Conservation (phyloP, 495 filamentous ascomycete genomes). For the Gamarada debralockiae region DNA sequence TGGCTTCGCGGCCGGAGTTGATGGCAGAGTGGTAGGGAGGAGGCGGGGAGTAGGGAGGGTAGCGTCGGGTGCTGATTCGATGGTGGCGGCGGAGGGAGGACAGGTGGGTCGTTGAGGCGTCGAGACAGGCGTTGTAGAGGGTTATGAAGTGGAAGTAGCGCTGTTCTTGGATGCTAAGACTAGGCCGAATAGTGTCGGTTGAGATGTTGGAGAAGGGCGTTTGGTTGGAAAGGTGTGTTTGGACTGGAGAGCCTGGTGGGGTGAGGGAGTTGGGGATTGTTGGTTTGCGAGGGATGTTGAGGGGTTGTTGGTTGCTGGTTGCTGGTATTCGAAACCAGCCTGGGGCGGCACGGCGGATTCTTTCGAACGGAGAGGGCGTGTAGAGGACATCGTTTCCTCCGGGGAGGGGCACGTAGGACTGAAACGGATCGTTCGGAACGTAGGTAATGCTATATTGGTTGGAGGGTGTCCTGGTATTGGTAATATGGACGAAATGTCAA, state of each 20-base stretch:
- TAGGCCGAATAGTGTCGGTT: neutral
- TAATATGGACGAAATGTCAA: no score
- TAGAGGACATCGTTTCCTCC: no score
- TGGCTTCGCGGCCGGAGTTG: neutral
- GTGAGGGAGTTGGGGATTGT: neutral
- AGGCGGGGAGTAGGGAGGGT: neutral
- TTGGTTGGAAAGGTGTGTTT: neutral
- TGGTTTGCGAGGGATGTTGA: no score
- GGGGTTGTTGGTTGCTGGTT: no score
- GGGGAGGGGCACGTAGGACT: no score
- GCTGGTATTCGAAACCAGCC: no score
- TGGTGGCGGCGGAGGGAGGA: neutral
- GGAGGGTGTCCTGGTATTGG: no score
- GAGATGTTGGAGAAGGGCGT: neutral
- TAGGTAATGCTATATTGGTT: no score
- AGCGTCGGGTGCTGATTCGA: neutral
- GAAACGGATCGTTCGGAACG: no score
- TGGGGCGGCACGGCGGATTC: no score
- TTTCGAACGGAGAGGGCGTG: no score
- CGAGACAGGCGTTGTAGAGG: constrained; percentile 15
- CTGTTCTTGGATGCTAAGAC: neutral
- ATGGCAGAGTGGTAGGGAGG: no score
- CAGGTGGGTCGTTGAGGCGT: constrained; percentile 10
- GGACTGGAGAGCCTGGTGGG: neutral
- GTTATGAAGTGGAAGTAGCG: constrained; percentile 8